Evolutionary conservation across 2,329 filamentous ascomycete species (phyloP).

Genomic region (Trichoderma aggressivum): DNA sequence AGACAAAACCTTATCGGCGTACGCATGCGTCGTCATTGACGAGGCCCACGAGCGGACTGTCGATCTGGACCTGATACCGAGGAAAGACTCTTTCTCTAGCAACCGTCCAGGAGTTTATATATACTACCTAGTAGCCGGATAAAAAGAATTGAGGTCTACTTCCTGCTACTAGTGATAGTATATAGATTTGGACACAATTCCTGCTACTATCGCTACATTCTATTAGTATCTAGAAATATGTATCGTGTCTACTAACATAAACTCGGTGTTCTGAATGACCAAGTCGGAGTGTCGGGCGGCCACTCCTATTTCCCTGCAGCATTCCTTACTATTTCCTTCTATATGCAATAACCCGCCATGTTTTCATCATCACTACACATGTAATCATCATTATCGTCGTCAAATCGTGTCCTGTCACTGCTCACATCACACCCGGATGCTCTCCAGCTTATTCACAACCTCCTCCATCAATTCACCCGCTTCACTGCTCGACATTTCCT

Average conservation of each 20-base stretch:
- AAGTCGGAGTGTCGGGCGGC: background rate
- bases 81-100: no score
- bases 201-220: background rate
- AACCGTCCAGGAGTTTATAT: no score
- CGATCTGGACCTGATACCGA: background rate
- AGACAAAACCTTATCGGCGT: slow-evolving; percentile 6
- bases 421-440: slow-evolving; percentile 31
- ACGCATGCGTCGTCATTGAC: slow-evolving; percentile 20
- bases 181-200: background rate
- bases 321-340: background rate
- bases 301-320: background rate
- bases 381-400: background rate
- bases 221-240: background rate
- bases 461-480: slow-evolving; percentile 41
- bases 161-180: background rate
- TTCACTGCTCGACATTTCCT: slow-evolving; percentile 37
- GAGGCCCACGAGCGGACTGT: slow-evolving; percentile 21
- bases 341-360: background rate
- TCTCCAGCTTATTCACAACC: slow-evolving; percentile 41
- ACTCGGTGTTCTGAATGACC: no score
- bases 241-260: background rate
- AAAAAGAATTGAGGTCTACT: background rate
- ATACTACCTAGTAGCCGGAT: no score
- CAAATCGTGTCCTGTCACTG: background rate
- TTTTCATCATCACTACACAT: background rate